A percentile compares a stretch with the other conserved stretches of the same genome.
These are phyloP conservation scores for Balakata baccata DNA, from an alignment of 345 rosid genomes.

Conservation along the genomic window DNA sequence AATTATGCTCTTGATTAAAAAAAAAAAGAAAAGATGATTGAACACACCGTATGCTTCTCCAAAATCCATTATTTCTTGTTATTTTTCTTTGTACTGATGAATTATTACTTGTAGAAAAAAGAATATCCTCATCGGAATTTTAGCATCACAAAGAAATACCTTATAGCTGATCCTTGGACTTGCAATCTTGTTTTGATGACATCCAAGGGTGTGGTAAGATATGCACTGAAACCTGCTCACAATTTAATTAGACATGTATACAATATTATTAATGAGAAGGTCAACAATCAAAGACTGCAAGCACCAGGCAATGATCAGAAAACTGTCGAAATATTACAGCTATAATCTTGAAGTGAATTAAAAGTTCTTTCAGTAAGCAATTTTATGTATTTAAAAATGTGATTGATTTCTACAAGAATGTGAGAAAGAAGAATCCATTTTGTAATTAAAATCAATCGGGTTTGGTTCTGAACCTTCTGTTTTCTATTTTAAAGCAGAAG, in stretches of 20 bases:
- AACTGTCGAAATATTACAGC: not conserved
- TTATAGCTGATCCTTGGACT: conserved; percentile 75
- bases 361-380: not conserved
- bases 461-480: not conserved
- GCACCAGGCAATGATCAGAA: not conserved
- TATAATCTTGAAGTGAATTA: not conserved
- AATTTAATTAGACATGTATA: conserved; percentile 1
- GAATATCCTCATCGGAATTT: not conserved
- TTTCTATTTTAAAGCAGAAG: conserved; percentile 12
- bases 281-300: conserved; percentile 4
- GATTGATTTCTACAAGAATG: not conserved
- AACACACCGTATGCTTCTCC: too few relatives aligned
- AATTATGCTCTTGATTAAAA: too few relatives aligned
- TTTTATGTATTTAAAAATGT: not conserved
- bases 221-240: conserved; percentile 73
- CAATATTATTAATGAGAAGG: conserved; percentile 1
- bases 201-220: conserved; percentile 86
- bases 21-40: too few relatives aligned
- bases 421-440: not conserved
- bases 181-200: conserved; percentile 90
- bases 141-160: conserved; percentile 37
- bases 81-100: too few relatives aligned
- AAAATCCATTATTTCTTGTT: too few relatives aligned
- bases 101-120: not conserved
- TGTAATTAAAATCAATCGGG: not conserved